Percentiles rank a stretch among this genome's conserved stretches.
Conservation (phyloP, 1,284 basidiomycete genomes). For the Malassezia brasiliensis region DNA sequence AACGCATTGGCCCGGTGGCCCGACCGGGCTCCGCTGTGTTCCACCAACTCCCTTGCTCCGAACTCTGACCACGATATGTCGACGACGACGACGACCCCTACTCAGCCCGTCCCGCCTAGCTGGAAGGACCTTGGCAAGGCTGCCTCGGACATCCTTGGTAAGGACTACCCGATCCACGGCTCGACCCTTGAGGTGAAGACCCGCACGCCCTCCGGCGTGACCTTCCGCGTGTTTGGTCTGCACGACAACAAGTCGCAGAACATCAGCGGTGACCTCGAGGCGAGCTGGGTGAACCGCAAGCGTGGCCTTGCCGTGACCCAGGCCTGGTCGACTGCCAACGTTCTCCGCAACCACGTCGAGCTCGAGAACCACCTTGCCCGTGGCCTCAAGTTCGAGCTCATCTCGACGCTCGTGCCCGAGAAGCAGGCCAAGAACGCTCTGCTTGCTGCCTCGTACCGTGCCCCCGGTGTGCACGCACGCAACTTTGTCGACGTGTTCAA, state of each 20-base stretch:
- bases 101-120: constrained; percentile 39
- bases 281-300: constrained; percentile 47
- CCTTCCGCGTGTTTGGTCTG: constrained; percentile 49
- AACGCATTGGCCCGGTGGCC: constrained; percentile 3
- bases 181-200: constrained; percentile 69
- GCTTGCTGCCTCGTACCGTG: constrained; percentile 80
- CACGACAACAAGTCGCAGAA: constrained; percentile 45
- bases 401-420: constrained; percentile 73
- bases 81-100: not conserved
- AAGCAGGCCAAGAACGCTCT: constrained; percentile 62
- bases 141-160: constrained; percentile 82
- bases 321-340: constrained; percentile 79
- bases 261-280: constrained; percentile 48
- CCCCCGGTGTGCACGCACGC: constrained; percentile 87
- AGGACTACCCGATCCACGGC: constrained; percentile 81
- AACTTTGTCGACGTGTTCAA: constrained; percentile 89
- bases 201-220: constrained; percentile 61
- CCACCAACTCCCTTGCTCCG: not conserved
- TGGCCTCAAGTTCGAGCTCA: constrained; percentile 86
- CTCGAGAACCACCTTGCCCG: constrained; percentile 95
- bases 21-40: not conserved
- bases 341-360: constrained; percentile 79
- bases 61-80: not conserved
- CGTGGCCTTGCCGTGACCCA: constrained; percentile 47
- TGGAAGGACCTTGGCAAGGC: constrained; percentile 59